Conservation (phyloP, 2,329 filamentous ascomycete species). For the Pyrenophora tritici-repentis region DNA sequence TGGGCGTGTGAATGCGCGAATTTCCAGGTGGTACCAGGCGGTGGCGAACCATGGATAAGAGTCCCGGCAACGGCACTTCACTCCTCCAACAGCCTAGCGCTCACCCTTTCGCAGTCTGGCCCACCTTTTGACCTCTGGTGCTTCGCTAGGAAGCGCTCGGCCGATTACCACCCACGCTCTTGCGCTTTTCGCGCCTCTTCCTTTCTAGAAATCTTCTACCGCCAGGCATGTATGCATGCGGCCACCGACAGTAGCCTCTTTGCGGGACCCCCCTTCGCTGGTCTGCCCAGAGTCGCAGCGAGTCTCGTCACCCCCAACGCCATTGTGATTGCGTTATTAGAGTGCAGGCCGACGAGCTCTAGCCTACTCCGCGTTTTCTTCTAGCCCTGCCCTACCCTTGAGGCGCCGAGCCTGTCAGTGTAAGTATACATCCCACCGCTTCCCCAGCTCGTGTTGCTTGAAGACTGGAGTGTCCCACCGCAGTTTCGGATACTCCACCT, state of each 20-base stretch:
- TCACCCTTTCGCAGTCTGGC: constrained; percentile 11
- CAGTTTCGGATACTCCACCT: constrained; percentile 16
- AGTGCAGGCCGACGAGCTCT: constrained; percentile 18
- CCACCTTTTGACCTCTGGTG: constrained; percentile 3
- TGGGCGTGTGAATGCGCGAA: constrained; percentile 15
- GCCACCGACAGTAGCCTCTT: constrained; percentile 2
- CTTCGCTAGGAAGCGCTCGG: constrained; percentile 12
- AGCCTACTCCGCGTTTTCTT: constrained; percentile 33
- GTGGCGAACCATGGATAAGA: constrained; percentile 17
- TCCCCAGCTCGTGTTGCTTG: constrained; percentile 14
- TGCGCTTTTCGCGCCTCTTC: constrained; percentile 22
- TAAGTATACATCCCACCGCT: constrained; percentile 7
- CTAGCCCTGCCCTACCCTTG: constrained; percentile 26
- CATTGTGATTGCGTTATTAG: constrained; percentile 16
- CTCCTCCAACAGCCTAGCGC: constrained; percentile 10
- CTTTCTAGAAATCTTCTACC: constrained; percentile 29
- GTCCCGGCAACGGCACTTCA: constrained; percentile 12
- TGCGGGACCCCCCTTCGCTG: constrained; percentile 3
- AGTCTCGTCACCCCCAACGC: constrained; percentile 9
- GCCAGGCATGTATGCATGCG: constrained; percentile 9
- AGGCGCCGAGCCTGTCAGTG: constrained; percentile 11
- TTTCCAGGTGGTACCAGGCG: constrained; percentile 11
- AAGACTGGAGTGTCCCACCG: constrained; percentile 12
- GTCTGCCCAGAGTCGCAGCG: constrained; percentile 16
- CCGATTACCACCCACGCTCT: constrained; percentile 10